phyloP scores from a whole-genome alignment of 352 stramenopile species.

The Pythium sp. region DNA sequence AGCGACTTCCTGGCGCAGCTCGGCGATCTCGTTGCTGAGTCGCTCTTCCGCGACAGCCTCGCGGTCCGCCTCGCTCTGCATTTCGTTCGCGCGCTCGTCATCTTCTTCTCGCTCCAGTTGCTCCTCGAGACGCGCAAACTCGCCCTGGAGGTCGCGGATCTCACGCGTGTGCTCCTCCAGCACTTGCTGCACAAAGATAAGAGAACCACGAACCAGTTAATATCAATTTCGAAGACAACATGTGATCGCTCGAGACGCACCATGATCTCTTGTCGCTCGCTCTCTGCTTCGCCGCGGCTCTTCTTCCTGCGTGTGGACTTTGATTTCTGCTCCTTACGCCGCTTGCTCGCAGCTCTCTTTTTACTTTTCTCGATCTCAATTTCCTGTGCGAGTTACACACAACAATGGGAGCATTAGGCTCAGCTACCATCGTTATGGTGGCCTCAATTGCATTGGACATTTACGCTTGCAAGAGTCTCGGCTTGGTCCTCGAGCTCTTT shows the following conservation, averaged over 20 bases:
- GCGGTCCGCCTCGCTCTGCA: slow-evolving; percentile 33
- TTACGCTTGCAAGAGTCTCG: slow-evolving; percentile 30
- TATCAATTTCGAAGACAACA: background rate
- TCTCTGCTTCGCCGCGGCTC: slow-evolving; percentile 5
- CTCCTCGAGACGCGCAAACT: slow-evolving; percentile 38
- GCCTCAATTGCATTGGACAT: background rate
- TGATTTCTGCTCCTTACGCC: background rate
- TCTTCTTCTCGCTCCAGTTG: slow-evolving; percentile 33
- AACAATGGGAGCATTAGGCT: background rate
- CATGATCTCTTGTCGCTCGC: slow-evolving; percentile 11
- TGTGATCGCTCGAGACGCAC: background rate
- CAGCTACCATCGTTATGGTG: too few relatives aligned
- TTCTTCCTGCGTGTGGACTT: slow-evolving; percentile 32
- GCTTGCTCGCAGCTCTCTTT: slow-evolving; percentile 18
- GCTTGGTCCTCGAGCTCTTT: slow-evolving; percentile 69
- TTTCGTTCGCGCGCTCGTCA: slow-evolving; percentile 17
- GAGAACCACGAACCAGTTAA: background rate
- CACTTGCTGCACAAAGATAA: slow-evolving; percentile 19
- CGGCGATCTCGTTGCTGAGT: slow-evolving; percentile 41
- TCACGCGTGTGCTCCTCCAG: slow-evolving; percentile 44
- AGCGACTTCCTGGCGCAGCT: slow-evolving; percentile 58
- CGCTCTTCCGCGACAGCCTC: slow-evolving; percentile 35
- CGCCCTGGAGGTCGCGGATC: slow-evolving; percentile 50
- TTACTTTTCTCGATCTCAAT: slow-evolving; percentile 31
- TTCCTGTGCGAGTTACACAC: slow-evolving; percentile 25